These are phyloP conservation scores for Rosa chinensis DNA, from an alignment of 306 rosid species.

Conservation along the genomic window DNA sequence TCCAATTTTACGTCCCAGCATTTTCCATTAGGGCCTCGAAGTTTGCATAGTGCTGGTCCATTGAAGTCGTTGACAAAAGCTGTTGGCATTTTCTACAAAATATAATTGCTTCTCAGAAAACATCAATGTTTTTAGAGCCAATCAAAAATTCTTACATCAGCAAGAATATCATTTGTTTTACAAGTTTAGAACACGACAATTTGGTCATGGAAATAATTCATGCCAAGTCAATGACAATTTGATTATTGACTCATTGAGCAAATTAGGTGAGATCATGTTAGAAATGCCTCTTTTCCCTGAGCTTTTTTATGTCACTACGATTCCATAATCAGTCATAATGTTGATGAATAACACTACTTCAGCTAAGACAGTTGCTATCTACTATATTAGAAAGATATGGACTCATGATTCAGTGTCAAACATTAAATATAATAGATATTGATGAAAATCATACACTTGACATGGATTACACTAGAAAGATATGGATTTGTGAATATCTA, in stretches of 20 bases:
- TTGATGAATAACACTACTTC: not conserved
- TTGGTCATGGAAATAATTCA: not conserved
- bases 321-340: too few relatives aligned
- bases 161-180: not conserved
- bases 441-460: not conserved
- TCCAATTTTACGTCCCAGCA: slow-evolving; percentile 5
- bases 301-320: not conserved
- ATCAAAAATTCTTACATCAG: not conserved
- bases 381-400: not conserved
- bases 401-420: not conserved
- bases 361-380: not conserved
- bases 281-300: not conserved
- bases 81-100: slow-evolving; percentile 3
- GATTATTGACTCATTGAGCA: too few relatives aligned
- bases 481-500: not conserved
- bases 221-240: not conserved
- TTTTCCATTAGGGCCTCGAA: not conserved
- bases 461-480: not conserved
- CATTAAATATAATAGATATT: too few relatives aligned
- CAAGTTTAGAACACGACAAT: not conserved
- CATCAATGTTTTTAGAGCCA: not conserved
- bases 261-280: not conserved
- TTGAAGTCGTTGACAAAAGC: not conserved
- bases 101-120: not conserved
- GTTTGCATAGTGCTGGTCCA: not conserved